phyloP scores from a whole-genome alignment of 768 basidiomycete genomes.

The Mycena indigotica region DNA sequence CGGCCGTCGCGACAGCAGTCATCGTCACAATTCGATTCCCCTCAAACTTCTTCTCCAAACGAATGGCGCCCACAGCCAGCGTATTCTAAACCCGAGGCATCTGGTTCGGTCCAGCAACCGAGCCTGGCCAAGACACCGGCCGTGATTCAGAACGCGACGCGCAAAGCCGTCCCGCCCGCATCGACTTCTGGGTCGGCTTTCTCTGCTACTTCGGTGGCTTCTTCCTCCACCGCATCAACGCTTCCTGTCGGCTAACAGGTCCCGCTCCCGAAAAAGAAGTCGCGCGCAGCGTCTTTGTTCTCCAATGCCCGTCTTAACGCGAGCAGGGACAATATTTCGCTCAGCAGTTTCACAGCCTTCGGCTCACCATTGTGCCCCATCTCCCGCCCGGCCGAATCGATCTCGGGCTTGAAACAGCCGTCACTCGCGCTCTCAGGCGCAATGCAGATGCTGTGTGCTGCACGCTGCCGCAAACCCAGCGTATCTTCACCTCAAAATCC shows the following conservation, averaged over 20 bases:
- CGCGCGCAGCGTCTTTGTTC: slow-evolving; percentile 78
- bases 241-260: not conserved
- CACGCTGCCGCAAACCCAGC: too few relatives aligned
- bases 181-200: not conserved
- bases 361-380: too few relatives aligned
- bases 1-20: slow-evolving; percentile 59
- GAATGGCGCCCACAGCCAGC: slow-evolving; percentile 75
- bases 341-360: too few relatives aligned
- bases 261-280: slow-evolving; percentile 61
- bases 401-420: too few relatives aligned
- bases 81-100: slow-evolving; percentile 78
- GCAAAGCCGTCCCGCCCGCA: slow-evolving; percentile 25
- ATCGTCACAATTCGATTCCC: slow-evolving; percentile 28
- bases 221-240: slow-evolving; percentile 4
- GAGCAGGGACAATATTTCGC: slow-evolving; percentile 92
- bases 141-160: slow-evolving; percentile 32
- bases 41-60: slow-evolving; percentile 28
- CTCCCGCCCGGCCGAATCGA: too few relatives aligned
- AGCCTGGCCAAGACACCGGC: slow-evolving; percentile 36
- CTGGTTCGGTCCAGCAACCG: slow-evolving; percentile 56
- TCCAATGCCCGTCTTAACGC: slow-evolving; percentile 79
- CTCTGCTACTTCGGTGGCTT: slow-evolving; percentile 2
- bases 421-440: too few relatives aligned
- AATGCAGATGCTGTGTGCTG: too few relatives aligned
- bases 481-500: slow-evolving; percentile 77